phyloP scores from a whole-genome alignment of 305 asterid species.

The Ilex paraguariensis region DNA sequence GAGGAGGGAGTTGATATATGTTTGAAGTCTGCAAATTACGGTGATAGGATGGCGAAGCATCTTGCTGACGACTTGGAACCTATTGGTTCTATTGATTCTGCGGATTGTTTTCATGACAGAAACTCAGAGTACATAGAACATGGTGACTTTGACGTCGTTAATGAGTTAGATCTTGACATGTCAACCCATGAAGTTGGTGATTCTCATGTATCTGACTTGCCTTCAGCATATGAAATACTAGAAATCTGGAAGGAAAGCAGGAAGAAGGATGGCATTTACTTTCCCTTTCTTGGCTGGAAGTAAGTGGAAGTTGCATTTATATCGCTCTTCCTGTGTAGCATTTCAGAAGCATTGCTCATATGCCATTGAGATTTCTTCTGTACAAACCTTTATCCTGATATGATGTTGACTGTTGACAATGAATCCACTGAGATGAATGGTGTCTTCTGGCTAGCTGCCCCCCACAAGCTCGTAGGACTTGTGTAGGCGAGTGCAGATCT shows the following conservation, averaged over 20 bases:
- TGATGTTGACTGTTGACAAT: too few relatives aligned
- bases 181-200: constrained; percentile 33
- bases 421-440: too few relatives aligned
- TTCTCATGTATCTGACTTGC: constrained; percentile 28
- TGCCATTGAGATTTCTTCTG: too few relatives aligned
- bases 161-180: constrained; percentile 26
- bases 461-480: too few relatives aligned
- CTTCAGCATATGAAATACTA: constrained; percentile 71
- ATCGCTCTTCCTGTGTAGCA: neutral
- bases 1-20: constrained; percentile 14
- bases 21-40: constrained; percentile 9
- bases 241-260: constrained; percentile 59
- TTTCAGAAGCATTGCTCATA: too few relatives aligned
- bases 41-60: constrained; percentile 16
- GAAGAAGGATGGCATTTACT: constrained; percentile 17
- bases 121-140: constrained; percentile 17
- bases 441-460: too few relatives aligned
- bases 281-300: constrained; percentile 13
- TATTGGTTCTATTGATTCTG: constrained; percentile 10
- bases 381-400: too few relatives aligned
- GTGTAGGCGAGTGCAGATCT: too few relatives aligned
- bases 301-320: neutral
- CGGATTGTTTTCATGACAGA: constrained; percentile 14
- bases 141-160: constrained; percentile 27
- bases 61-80: constrained; percentile 18